Conservation (phyloP, 176 grass and related monocot genomes). For the Sorghum bicolor region DNA sequence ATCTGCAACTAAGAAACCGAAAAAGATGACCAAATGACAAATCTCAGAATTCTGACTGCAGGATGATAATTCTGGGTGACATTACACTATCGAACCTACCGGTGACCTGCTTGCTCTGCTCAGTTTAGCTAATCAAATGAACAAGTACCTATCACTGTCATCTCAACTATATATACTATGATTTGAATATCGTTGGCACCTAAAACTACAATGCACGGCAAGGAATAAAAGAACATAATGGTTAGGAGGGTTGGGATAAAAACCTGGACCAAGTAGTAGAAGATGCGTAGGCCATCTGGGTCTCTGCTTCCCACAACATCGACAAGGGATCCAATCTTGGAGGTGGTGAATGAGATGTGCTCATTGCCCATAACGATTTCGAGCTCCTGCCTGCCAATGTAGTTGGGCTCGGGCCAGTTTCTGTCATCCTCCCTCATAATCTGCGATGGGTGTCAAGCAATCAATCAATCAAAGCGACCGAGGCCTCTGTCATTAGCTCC, state of each 20-base stretch:
- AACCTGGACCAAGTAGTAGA: constrained; percentile 93
- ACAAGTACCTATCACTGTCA: neutral
- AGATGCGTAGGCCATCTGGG: constrained; percentile 81
- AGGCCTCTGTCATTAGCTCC: neutral
- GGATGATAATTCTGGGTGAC: neutral
- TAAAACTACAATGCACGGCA: neutral
- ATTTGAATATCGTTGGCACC: neutral
- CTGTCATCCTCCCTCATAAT: constrained; percentile 95
- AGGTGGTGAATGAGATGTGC: constrained; percentile 94
- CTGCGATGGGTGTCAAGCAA: constrained; percentile 19
- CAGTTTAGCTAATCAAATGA: neutral
- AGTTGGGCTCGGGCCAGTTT: constrained; percentile 89
- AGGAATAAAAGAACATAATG: neutral
- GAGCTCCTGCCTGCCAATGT: constrained; percentile 84
- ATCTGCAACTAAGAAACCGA: no score
- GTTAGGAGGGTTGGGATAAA: neutral
- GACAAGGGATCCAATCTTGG: constrained; percentile 93
- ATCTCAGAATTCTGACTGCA: neutral
- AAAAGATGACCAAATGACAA: neutral
- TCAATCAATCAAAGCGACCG: neutral
- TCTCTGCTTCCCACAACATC: constrained; percentile 79
- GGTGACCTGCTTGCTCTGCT: neutral
- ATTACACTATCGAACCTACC: neutral
- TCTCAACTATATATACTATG: neutral
- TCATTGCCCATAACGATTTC: constrained; percentile 96